phyloP scores from a whole-genome alignment of 495 filamentous ascomycete species.

The Xylaria flabelliformis region DNA sequence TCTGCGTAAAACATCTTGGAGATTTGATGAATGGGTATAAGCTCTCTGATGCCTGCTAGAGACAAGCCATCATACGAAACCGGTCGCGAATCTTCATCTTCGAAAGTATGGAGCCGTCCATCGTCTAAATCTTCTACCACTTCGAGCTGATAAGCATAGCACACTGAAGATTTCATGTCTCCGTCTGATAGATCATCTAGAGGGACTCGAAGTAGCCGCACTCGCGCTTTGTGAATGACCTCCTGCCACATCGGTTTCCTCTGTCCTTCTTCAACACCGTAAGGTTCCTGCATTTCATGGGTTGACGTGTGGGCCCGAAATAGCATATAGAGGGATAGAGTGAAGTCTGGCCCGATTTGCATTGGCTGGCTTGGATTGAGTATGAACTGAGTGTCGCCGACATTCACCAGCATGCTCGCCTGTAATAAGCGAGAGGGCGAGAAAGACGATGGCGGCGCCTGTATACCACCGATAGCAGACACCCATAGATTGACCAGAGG shows the following conservation, averaged over 20 bases:
- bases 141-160: slow-evolving; percentile 88
- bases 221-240: slow-evolving; percentile 90
- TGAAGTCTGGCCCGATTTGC: slow-evolving; percentile 90
- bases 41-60: slow-evolving; percentile 79
- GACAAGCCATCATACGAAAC: slow-evolving; percentile 69
- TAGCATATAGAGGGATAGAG: slow-evolving; percentile 93
- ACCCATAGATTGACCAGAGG: slow-evolving; percentile 95
- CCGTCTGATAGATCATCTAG: slow-evolving; percentile 29
- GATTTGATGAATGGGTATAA: slow-evolving; percentile 87
- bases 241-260: slow-evolving; percentile 94
- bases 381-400: slow-evolving; percentile 84
- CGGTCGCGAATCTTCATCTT: slow-evolving; percentile 67
- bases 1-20: slow-evolving; percentile 98
- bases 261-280: slow-evolving; percentile 54
- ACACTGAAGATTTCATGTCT: slow-evolving; percentile 27
- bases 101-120: slow-evolving; percentile 82
- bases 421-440: slow-evolving; percentile 92
- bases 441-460: slow-evolving; percentile 36
- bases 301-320: slow-evolving; percentile 73
- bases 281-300: slow-evolving; percentile 47
- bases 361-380: slow-evolving; percentile 66
- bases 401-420: slow-evolving; percentile 89
- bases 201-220: slow-evolving; percentile 72
- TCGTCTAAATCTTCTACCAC: slow-evolving; percentile 95
- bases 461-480: slow-evolving; percentile 88